Base-by-base conservation (phyloP, 2,329 filamentous ascomycete genomes). In the Ceratocystis eucalypticola region DNA sequence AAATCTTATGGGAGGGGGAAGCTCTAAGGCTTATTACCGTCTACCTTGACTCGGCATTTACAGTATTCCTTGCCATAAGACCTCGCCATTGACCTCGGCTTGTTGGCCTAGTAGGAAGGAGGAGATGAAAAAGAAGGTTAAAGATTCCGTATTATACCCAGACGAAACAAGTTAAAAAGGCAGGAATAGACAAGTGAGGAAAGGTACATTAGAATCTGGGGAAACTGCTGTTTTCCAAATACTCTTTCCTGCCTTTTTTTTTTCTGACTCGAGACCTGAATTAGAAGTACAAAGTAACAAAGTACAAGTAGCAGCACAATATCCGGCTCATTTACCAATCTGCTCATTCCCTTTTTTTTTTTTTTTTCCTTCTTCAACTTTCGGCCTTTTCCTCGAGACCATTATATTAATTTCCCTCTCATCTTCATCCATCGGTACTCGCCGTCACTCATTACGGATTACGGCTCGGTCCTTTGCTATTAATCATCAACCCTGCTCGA, bases 41-140 rank as follows among this genome's bases (percentile, higher is more conserved):
- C 37, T 41, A 15, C 37, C 37, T 41, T 41, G 44, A 48, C 61
- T 63, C 28, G 61, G 25, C 41, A 33, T 63, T 22, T 48, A 3
- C 37, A 41, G 37, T 41, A 59, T 59, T 30, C 55, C 55, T n/a
- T 59, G 28, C 28, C 55, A 8, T 7, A 33, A 28, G 55, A 59
- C 55, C 55, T 37, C 33, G 55, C 33, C 55, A 15, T 63, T 33
- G 61, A 63, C 61, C 61, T 63, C 61, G 61, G 61, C 61, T 63
- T 41, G 25, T 48, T 63, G 25, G 45, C 15, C 28, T 25, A 28
- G 6, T 25, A 22, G 48, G 48, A 41, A 41, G 37, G 37, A 41
- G 10, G 48, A 10, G 3, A 22, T 15, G 25, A 10, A 15, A 53
- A 25, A 25, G 22, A 53, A 53, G 48, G 44, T 41, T 37, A 22